A percentile compares a stretch with the other conserved stretches of the same genome.
Evolutionary conservation across 805 yeast genomes (phyloP).

Genomic region (Yamadazyma takamatsuzukensis): DNA sequence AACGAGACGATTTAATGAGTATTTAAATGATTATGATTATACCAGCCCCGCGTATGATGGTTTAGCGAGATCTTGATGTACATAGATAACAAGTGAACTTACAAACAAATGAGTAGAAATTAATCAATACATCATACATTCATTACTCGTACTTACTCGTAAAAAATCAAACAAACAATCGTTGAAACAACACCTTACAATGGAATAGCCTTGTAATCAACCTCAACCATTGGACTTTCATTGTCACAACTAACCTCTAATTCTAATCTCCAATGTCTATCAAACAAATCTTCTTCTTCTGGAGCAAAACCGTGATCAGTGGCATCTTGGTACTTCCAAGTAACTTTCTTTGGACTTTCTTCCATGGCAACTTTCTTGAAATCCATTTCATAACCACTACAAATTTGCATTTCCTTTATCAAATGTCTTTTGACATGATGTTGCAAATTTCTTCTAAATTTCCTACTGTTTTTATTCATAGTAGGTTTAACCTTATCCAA

Average conservation of each 20-base stretch:
- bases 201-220: conserved; percentile 60
- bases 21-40: conserved; percentile 33
- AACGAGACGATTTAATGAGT: conserved; percentile 35
- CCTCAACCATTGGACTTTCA: conserved; percentile 62
- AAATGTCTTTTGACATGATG: conserved; percentile 74
- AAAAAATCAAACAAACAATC: not conserved
- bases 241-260: conserved; percentile 65
- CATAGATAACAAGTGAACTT: not conserved
- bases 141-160: conserved; percentile 5
- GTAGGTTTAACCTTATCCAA: conserved; percentile 70
- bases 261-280: conserved; percentile 63
- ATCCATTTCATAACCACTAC: conserved; percentile 55
- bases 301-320: conserved; percentile 52
- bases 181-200: conserved; percentile 5
- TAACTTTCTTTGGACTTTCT: conserved; percentile 46
- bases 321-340: conserved; percentile 62
- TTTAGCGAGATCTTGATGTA: conserved; percentile 20
- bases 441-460: conserved; percentile 68
- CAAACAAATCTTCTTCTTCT: conserved; percentile 40
- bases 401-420: conserved; percentile 59
- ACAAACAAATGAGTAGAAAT: not conserved
- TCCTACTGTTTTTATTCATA: conserved; percentile 66
- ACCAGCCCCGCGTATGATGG: conserved; percentile 39
- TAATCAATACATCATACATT: not conserved
- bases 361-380: conserved; percentile 47